phyloP scores from a whole-genome alignment of 164 flowering plant species.

The Piper longum region DNA sequence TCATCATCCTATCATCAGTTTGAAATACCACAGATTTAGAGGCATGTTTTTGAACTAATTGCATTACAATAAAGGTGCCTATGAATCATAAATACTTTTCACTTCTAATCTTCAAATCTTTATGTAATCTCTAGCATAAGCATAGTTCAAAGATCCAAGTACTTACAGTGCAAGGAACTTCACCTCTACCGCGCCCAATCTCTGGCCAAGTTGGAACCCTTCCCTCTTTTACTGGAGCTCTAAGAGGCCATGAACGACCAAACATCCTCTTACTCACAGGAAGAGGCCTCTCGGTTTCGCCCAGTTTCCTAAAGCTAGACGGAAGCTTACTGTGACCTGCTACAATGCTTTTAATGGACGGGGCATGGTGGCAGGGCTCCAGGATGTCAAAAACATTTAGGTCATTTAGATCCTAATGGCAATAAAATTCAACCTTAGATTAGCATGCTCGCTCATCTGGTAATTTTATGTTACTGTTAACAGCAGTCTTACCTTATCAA shows the following conservation, averaged over 20 bases:
- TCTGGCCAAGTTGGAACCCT: conserved; percentile 86
- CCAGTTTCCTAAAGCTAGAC: conserved; percentile 54
- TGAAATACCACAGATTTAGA: not conserved
- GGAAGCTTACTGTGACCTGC: conserved; percentile 32
- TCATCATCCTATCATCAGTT: conserved; percentile 45
- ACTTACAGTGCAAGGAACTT: conserved; percentile 82
- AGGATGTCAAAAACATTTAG: conserved; percentile 76
- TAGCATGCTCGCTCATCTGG: not conserved
- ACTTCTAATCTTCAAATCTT: too few species aligned
- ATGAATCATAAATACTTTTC: too few species aligned
- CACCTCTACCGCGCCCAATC: conserved; percentile 20
- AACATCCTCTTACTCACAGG: conserved; percentile 82
- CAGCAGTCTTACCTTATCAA: conserved; percentile 37
- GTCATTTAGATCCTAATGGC: conserved; percentile 31
- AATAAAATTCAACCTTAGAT: not conserved
- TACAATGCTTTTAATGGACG: conserved; percentile 11
- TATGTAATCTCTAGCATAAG: not conserved
- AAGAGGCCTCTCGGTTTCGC: conserved; percentile 71
- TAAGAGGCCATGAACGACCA: conserved; percentile 91
- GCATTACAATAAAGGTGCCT: not conserved
- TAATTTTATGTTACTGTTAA: not conserved
- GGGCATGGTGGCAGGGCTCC: conserved; percentile 68
- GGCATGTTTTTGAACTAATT: not conserved
- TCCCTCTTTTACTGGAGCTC: conserved; percentile 76
- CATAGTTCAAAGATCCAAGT: not conserved